Percentiles rank a stretch among this genome's conserved stretches.
These are phyloP conservation scores for Grigorovia humatica DNA, from an alignment of 805 yeast genomes.

Conservation along the genomic window DNA sequence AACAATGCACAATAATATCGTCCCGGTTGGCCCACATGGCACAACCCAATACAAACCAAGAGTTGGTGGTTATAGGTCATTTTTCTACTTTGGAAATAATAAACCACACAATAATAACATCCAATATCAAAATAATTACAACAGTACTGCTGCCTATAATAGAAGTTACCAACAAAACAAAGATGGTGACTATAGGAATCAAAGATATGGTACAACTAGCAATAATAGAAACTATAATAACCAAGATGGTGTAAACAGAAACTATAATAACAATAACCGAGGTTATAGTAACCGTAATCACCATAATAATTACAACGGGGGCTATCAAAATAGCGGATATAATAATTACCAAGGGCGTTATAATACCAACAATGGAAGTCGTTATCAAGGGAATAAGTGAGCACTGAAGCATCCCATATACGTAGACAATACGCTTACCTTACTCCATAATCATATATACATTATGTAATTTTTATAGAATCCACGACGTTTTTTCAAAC, in stretches of 20 bases:
- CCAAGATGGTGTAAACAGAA: too few species aligned
- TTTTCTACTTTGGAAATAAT: slow-evolving; percentile 28
- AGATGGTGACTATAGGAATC: slow-evolving; percentile 1
- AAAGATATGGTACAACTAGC: background rate
- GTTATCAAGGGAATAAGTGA: background rate
- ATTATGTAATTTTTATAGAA: background rate
- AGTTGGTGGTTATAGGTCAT: slow-evolving; percentile 42
- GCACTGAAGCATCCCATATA: background rate
- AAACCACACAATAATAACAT: slow-evolving; percentile 9
- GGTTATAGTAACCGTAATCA: slow-evolving; percentile 1
- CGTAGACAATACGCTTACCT: too few species aligned
- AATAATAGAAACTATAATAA: slow-evolving; percentile 5
- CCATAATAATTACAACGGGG: slow-evolving; percentile 3
- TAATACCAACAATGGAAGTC: slow-evolving; percentile 1
- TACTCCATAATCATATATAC: background rate
- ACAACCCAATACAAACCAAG: slow-evolving; percentile 36
- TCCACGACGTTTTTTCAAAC: too few species aligned
- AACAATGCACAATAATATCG: slow-evolving; percentile 32
- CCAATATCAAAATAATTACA: slow-evolving; percentile 4
- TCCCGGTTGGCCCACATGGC: slow-evolving; percentile 40
- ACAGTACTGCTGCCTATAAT: slow-evolving; percentile 4
- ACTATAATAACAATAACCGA: slow-evolving; percentile 11
- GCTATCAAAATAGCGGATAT: background rate
- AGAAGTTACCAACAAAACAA: slow-evolving; percentile 5
- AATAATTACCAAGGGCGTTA: slow-evolving; percentile 2